These are phyloP conservation scores for Pleochaeta shiraiana DNA, from an alignment of 2,329 filamentous ascomycete genomes.

Conservation along the genomic window DNA sequence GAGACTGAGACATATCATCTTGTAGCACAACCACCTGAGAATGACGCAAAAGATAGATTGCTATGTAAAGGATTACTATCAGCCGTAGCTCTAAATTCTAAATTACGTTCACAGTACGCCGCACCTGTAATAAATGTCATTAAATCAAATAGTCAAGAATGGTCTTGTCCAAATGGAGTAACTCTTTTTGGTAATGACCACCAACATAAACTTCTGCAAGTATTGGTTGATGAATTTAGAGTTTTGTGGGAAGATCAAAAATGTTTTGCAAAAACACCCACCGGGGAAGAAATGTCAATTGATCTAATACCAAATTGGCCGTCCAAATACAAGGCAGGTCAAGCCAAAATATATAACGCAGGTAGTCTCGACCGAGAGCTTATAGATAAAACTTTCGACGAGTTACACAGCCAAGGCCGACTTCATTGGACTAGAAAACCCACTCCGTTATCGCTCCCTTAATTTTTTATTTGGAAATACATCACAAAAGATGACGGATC, in stretches of 20 bases:
- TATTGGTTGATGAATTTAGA: not conserved
- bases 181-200: not conserved
- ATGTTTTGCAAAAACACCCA: not conserved
- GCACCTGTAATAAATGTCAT: no score
- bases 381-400: not conserved
- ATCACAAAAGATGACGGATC: not conserved
- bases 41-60: no score
- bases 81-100: no score
- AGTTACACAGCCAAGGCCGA: not conserved
- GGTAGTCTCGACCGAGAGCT: not conserved
- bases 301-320: not conserved
- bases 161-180: not conserved
- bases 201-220: not conserved
- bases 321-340: not conserved
- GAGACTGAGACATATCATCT: not conserved
- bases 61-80: no score
- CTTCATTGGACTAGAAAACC: not conserved
- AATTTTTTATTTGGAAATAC: slow-evolving; percentile 1
- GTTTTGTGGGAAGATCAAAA: not conserved
- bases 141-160: not conserved
- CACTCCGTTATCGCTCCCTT: not conserved
- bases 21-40: no score
- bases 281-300: not conserved
- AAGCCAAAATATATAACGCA: not conserved
- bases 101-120: no score